Percentiles rank a stretch among this genome's conserved stretches.
Evolutionary conservation across 2,329 filamentous ascomycete genomes (phyloP).

Genomic region (Nectriaceae sp.): DNA sequence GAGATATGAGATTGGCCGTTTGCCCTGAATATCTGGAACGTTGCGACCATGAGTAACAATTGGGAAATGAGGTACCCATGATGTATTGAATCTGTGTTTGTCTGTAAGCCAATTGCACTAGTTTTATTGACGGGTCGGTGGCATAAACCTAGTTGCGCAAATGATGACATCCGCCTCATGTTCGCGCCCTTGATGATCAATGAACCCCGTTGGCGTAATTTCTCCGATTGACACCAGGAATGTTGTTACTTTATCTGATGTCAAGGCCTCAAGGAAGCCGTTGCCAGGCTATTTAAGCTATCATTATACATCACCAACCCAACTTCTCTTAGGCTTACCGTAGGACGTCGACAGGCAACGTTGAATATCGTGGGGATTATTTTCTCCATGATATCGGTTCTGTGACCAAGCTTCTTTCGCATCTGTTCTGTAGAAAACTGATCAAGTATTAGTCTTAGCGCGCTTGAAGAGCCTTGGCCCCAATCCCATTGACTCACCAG

Average conservation of each 20-base stretch:
- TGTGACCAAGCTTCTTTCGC: not conserved
- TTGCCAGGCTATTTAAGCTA: too few species aligned
- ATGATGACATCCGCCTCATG: conserved; percentile 1
- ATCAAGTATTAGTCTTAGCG: too few species aligned
- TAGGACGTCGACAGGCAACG: conserved; percentile 2
- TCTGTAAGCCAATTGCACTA: too few species aligned
- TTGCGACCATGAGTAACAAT: not conserved
- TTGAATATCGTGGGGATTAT: conserved; percentile 5
- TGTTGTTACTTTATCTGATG: not conserved
- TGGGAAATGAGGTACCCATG: conserved; percentile 1
- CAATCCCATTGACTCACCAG: too few species aligned
- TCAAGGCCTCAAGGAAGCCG: conserved; percentile 3
- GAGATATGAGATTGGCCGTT: not conserved
- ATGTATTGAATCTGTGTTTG: too few species aligned
- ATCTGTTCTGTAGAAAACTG: too few species aligned
- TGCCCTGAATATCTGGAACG: not conserved
- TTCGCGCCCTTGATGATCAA: not conserved
- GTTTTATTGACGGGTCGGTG: too few species aligned
- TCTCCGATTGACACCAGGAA: not conserved
- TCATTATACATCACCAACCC: too few species aligned
- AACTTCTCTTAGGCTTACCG: too few species aligned
- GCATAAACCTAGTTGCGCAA: conserved; percentile 7
- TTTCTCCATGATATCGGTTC: not conserved
- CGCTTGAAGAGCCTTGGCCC: too few species aligned
- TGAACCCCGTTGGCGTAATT: not conserved